Evolutionary conservation across 2,329 filamentous ascomycete species (phyloP).

Genomic region (Claviceps monticola): DNA sequence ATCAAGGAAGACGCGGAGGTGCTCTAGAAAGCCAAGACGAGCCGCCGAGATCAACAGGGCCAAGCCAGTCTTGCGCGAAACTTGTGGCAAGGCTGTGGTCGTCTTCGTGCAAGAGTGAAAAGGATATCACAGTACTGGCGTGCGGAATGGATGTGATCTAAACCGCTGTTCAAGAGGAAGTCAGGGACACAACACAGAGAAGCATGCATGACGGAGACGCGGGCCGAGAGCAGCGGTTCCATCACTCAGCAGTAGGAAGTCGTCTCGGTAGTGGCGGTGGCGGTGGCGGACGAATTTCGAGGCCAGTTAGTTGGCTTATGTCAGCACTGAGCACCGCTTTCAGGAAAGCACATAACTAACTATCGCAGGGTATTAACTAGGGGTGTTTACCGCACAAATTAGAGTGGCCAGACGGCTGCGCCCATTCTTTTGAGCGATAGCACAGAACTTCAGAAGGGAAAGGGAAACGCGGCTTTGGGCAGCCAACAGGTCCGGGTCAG

Average conservation of each 20-base stretch:
- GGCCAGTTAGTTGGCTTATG: slow-evolving; percentile 5
- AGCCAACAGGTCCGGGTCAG: not conserved
- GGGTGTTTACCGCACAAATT: too few relatives aligned
- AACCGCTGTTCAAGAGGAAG: not conserved
- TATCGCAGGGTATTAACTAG: too few relatives aligned
- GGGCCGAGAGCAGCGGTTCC: not conserved
- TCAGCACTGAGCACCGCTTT: not conserved
- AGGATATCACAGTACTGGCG: slow-evolving; percentile 1
- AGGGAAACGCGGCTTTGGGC: not conserved
- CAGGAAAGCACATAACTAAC: not conserved
- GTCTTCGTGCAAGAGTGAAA: not conserved
- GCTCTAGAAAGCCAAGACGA: not conserved
- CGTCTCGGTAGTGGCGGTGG: too few relatives aligned
- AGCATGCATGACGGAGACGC: not conserved
- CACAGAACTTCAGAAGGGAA: not conserved
- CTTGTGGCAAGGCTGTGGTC: not conserved
- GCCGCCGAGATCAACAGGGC: not conserved
- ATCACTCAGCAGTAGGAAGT: too few relatives aligned
- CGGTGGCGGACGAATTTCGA: slow-evolving; percentile 2
- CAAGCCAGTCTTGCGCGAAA: not conserved
- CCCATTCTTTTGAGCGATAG: not conserved
- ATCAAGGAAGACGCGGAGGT: not conserved
- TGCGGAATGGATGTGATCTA: not conserved
- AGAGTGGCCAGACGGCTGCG: too few relatives aligned
- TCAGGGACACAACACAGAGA: not conserved